Percentiles rank a stretch among this genome's conserved stretches.
phyloP scores from a whole-genome alignment of 805 yeast genomes.

The Jamesozyma gamospora region DNA sequence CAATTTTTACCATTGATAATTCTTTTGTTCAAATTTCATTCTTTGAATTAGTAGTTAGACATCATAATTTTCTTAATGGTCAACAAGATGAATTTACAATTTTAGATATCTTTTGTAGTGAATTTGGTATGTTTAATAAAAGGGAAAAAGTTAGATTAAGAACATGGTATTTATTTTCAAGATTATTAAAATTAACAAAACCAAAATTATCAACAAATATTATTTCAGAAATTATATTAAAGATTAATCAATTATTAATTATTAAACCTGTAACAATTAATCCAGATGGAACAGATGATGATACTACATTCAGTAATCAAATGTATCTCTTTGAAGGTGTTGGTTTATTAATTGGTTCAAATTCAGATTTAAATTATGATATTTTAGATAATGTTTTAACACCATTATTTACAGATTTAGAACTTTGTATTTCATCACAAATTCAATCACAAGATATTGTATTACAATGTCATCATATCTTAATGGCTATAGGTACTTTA shows the following conservation, averaged over 20 bases:
- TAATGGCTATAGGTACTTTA: constrained; percentile 84
- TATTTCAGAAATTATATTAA: constrained; percentile 49
- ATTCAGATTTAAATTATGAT: constrained; percentile 32
- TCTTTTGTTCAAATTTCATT: constrained; percentile 74
- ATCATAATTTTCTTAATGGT: constrained; percentile 43
- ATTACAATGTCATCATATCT: constrained; percentile 73
- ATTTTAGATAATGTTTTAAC: constrained; percentile 58
- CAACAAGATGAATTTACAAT: constrained; percentile 46
- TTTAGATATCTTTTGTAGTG: constrained; percentile 68
- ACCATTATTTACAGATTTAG: constrained; percentile 66
- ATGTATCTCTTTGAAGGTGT: constrained; percentile 76
- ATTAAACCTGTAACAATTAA: constrained; percentile 35
- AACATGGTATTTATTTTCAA: constrained; percentile 82
- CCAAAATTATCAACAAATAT: constrained; percentile 45
- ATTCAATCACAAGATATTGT: constrained; percentile 37
- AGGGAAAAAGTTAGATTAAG: constrained; percentile 68
- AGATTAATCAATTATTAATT: constrained; percentile 49
- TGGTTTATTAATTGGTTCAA: constrained; percentile 58
- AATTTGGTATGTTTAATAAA: constrained; percentile 70
- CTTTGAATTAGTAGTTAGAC: constrained; percentile 79
- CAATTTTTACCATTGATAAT: constrained; percentile 46
- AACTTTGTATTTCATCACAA: constrained; percentile 46
- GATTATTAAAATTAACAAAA: constrained; percentile 70
- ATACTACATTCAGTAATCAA: constrained; percentile 66
- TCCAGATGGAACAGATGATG: constrained; percentile 36